A percentile compares a stretch with the other conserved stretches of the same genome.
These are phyloP conservation scores for Comarum palustre DNA, from an alignment of 306 rosid genomes.

Conservation along the genomic window DNA sequence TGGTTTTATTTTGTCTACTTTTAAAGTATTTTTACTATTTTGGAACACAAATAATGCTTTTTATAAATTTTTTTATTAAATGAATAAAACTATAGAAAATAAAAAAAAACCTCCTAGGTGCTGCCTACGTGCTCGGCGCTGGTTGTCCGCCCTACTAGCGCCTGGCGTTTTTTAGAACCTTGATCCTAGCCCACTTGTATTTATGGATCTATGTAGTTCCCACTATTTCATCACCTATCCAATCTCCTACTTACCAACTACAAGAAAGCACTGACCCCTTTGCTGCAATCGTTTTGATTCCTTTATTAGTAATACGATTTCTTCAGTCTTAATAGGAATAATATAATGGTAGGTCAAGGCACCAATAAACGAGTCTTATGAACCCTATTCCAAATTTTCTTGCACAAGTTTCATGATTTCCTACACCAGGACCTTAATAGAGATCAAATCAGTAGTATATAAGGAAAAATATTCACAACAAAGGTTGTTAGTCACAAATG, in stretches of 20 bases:
- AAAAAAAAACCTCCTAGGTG: too few relatives aligned
- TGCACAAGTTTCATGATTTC: background rate
- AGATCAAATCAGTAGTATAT: background rate
- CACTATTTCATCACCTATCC: background rate
- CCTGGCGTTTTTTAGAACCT: too few relatives aligned
- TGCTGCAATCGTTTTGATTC: background rate
- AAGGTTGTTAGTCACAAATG: slow-evolving; percentile 13
- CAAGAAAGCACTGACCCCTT: background rate
- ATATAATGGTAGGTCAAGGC: background rate
- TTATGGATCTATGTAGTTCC: background rate
- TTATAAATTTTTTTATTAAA: too few relatives aligned
- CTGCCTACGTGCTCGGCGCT: too few relatives aligned
- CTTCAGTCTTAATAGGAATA: background rate
- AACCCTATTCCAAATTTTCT: background rate
- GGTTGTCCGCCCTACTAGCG: too few relatives aligned
- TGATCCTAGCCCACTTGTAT: background rate
- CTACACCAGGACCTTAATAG: background rate
- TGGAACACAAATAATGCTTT: too few relatives aligned
- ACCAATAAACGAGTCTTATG: background rate
- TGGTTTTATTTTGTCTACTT: too few relatives aligned
- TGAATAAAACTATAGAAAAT: too few relatives aligned
- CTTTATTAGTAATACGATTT: background rate
- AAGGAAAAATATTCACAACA: slow-evolving; percentile 2
- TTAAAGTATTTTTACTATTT: too few relatives aligned
- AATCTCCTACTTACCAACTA: background rate